A percentile compares a stretch with the other conserved stretches of the same genome.
These are phyloP conservation scores for Akebia trifoliata DNA, from an alignment of 164 flowering plant species.

Conservation along the genomic window DNA sequence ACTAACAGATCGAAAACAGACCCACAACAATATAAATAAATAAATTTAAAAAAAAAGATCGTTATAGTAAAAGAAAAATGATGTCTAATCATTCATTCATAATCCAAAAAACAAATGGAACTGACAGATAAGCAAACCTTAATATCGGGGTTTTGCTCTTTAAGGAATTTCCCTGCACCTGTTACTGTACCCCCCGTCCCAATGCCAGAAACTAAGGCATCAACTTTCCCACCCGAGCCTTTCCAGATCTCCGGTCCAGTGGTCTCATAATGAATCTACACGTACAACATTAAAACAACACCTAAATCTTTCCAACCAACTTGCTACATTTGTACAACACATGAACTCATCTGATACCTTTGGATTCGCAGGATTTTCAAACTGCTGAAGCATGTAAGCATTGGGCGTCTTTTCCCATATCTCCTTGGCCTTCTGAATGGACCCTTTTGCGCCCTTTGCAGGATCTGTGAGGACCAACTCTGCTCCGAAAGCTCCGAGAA, in stretches of 20 bases:
- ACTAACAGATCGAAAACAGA: no score
- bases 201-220: conserved; percentile 64
- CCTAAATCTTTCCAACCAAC: background rate
- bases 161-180: conserved; percentile 64
- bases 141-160: conserved; percentile 55
- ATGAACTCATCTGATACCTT: conserved; percentile 30
- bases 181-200: conserved; percentile 82
- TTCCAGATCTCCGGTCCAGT: conserved; percentile 88
- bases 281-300: background rate
- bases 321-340: background rate
- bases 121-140: conserved; percentile 37
- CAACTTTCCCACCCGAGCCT: conserved; percentile 57
- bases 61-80: no score
- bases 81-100: background rate
- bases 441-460: conserved; percentile 70
- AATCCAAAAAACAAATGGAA: background rate
- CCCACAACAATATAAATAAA: no score
- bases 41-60: no score
- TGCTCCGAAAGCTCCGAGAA: conserved; percentile 68
- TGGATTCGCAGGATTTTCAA: conserved; percentile 63
- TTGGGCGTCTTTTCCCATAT: conserved; percentile 51
- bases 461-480: no score
- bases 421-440: conserved; percentile 64
- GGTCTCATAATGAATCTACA: conserved; percentile 69
- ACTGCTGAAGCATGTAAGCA: no score